Conservation (phyloP, 2,329 filamentous ascomycete genomes). For the Trichoderma hamatum region DNA sequence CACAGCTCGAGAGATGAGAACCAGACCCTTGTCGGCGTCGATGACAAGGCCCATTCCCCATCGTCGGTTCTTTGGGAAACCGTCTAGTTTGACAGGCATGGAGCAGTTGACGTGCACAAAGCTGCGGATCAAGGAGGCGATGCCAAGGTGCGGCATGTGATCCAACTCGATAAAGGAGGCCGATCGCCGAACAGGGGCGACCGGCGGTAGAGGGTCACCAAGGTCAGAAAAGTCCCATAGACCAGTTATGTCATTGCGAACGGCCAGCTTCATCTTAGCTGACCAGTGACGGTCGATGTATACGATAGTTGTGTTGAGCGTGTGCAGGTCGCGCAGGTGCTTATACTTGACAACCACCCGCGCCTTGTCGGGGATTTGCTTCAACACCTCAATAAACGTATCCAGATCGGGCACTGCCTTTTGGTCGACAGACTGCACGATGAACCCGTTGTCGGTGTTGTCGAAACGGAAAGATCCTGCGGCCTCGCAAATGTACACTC, state of each 20-base stretch:
- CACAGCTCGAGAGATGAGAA: constrained; percentile 90
- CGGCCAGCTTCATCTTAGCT: constrained; percentile 88
- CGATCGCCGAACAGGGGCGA: constrained; percentile 70
- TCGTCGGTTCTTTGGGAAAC: constrained; percentile 93
- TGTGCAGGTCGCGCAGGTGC: constrained; percentile 92
- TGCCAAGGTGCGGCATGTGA: constrained; percentile 82
- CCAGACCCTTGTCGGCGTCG: constrained; percentile 92
- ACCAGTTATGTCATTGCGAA: constrained; percentile 86
- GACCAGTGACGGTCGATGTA: constrained; percentile 96
- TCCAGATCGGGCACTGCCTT: constrained; percentile 86
- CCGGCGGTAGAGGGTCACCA: constrained; percentile 75
- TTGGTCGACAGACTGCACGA: constrained; percentile 90
- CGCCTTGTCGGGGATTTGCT: constrained; percentile 76
- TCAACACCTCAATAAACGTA: constrained; percentile 89
- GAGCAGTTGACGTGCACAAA: constrained; percentile 92
- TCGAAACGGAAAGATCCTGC: constrained; percentile 95
- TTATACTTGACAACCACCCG: constrained; percentile 94
- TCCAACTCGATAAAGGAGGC: constrained; percentile 92
- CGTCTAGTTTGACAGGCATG: constrained; percentile 95
- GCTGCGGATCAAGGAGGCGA: constrained; percentile 90
- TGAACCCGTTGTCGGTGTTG: constrained; percentile 86
- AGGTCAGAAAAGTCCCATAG: constrained; percentile 94
- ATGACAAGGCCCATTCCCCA: constrained; percentile 97
- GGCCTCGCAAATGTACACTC: constrained; percentile 93
- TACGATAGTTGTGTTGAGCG: constrained; percentile 88